Conservation (phyloP, 164 flowering plant genomes). For the Buxus sempervirens region DNA sequence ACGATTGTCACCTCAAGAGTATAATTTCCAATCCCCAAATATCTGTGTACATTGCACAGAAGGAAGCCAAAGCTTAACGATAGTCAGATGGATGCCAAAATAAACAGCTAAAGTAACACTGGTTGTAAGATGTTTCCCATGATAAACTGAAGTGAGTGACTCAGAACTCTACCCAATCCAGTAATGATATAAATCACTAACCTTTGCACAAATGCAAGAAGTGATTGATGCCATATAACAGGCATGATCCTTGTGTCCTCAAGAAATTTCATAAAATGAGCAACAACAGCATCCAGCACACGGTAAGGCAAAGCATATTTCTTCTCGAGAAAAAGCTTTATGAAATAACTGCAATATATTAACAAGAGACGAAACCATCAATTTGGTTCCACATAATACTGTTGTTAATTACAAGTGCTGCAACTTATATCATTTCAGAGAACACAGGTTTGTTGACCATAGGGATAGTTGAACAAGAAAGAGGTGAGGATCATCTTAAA, state of each 20-base stretch:
- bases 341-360: conserved; percentile 73
- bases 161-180: neutral
- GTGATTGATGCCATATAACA: conserved; percentile 98
- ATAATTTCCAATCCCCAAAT: neutral
- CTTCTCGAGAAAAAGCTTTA: conserved; percentile 89
- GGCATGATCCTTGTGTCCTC: conserved; percentile 86
- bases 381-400: conserved; percentile 1
- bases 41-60: neutral
- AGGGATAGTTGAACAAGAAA: neutral
- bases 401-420: neutral
- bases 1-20: neutral
- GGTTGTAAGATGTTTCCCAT: neutral
- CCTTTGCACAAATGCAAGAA: conserved; percentile 94
- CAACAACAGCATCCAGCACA: conserved; percentile 73
- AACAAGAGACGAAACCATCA: conserved; percentile 6
- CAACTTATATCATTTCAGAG: neutral
- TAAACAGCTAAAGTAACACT: neutral
- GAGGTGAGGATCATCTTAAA: neutral
- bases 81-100: neutral
- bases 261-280: conserved; percentile 76
- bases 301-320: conserved; percentile 86
- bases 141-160: neutral
- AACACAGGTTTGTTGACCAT: neutral
- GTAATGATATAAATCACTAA: conserved; percentile 18
- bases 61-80: neutral